Conservation (phyloP, 2,329 filamentous ascomycete species). For the Trichoderma guizhouense region DNA sequence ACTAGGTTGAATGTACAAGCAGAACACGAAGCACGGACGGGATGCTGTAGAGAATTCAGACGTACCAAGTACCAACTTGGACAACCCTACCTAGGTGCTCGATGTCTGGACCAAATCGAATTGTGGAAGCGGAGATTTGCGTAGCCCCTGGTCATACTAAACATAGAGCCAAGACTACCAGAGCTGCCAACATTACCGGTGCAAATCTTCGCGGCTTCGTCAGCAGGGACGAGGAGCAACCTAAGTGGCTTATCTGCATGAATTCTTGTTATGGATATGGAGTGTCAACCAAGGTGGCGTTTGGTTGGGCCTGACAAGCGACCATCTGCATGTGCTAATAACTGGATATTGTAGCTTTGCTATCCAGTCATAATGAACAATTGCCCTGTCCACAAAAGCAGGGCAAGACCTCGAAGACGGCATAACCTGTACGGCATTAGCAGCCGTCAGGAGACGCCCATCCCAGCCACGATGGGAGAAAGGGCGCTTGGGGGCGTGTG, state of each 20-base stretch:
- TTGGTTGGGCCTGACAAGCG: constrained; percentile 10
- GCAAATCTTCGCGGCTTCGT: constrained; percentile 7
- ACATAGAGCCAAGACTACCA: constrained; percentile 10
- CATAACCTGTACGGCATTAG: neutral
- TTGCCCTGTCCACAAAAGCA: neutral
- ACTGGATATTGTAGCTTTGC: neutral
- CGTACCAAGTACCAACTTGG: constrained; percentile 1
- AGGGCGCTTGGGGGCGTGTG: constrained; percentile 14
- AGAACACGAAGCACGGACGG: constrained; percentile 2
- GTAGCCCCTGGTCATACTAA: constrained; percentile 13
- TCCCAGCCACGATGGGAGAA: constrained; percentile 3
- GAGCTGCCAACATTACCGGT: constrained; percentile 10
- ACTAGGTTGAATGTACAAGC: constrained; percentile 2
- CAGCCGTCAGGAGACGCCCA: neutral
- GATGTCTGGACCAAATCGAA: neutral
- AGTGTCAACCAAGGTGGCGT: constrained; percentile 10
- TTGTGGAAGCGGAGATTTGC: constrained; percentile 15
- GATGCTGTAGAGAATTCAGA: neutral
- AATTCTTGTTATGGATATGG: constrained; percentile 10
- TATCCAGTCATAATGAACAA: neutral
- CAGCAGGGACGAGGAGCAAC: constrained; percentile 1
- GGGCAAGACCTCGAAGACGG: neutral
- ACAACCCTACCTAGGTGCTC: neutral
- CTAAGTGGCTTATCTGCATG: constrained; percentile 11
- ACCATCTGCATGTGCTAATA: neutral